These are phyloP conservation scores for Papilionanthe hybrid DNA, from an alignment of 116 monocot species.

Conservation along the genomic window DNA sequence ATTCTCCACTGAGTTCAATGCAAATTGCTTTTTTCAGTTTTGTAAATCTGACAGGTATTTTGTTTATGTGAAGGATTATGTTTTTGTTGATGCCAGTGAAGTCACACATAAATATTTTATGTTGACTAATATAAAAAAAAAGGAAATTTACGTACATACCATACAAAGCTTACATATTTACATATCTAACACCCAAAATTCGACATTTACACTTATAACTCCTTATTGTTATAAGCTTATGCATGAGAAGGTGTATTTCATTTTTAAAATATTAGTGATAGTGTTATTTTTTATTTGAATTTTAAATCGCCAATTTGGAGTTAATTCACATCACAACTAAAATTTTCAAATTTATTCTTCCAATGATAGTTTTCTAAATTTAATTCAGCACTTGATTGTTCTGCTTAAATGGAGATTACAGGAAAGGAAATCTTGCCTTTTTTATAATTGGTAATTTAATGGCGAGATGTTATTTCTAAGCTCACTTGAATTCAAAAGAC, in stretches of 20 bases:
- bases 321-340: too few relatives aligned
- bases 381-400: background rate
- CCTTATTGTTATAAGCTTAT: too few relatives aligned
- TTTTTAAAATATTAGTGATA: too few relatives aligned
- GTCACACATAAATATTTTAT: background rate
- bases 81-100: constrained; percentile 2
- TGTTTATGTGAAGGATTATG: background rate
- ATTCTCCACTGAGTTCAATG: background rate
- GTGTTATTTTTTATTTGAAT: too few relatives aligned
- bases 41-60: background rate
- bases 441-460: background rate
- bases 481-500: background rate
- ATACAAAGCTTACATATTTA: too few relatives aligned
- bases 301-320: too few relatives aligned
- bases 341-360: too few relatives aligned
- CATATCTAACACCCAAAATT: too few relatives aligned
- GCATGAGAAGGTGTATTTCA: too few relatives aligned
- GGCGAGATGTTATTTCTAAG: background rate
- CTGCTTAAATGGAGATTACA: background rate
- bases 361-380: too few relatives aligned
- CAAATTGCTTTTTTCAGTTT: background rate
- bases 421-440: background rate
- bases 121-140: background rate
- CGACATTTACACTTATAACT: too few relatives aligned
- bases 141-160: too few relatives aligned